These are phyloP conservation scores for Steccherinum ochraceum DNA, from an alignment of 768 basidiomycete species.

Conservation along the genomic window DNA sequence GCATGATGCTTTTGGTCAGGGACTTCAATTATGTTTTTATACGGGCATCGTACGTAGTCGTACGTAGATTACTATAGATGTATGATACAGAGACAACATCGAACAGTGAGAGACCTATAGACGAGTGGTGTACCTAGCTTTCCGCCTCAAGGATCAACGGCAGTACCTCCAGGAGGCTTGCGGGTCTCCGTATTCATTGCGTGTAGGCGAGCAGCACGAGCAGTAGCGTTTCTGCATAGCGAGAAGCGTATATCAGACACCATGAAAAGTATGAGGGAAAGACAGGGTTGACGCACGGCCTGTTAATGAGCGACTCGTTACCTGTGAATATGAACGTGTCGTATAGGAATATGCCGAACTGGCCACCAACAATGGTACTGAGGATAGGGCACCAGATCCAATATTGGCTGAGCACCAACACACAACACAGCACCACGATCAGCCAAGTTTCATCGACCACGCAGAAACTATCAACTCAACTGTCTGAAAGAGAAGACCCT, in stretches of 20 bases:
- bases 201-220: not conserved
- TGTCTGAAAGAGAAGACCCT: conserved; percentile 40
- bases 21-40: too few relatives aligned
- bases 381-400: conserved; percentile 72
- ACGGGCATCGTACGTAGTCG: too few relatives aligned
- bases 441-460: not conserved
- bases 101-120: too few relatives aligned
- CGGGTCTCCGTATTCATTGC: not conserved
- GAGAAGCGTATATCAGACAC: too few relatives aligned
- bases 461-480: conserved; percentile 21
- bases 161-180: not conserved
- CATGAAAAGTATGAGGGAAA: not conserved
- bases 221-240: not conserved
- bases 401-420: conserved; percentile 45
- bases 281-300: conserved; percentile 33
- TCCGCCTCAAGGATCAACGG: not conserved
- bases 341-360: conserved; percentile 45
- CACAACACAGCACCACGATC: not conserved
- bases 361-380: conserved; percentile 49
- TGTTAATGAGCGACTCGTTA: conserved; percentile 46
- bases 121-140: too few relatives aligned
- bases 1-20: too few relatives aligned
- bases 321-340: conserved; percentile 54
- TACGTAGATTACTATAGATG: too few relatives aligned
- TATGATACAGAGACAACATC: too few relatives aligned